These are phyloP conservation scores for Knoxdaviesia capensis DNA, from an alignment of 2,329 filamentous ascomycete species.

Conservation along the genomic window DNA sequence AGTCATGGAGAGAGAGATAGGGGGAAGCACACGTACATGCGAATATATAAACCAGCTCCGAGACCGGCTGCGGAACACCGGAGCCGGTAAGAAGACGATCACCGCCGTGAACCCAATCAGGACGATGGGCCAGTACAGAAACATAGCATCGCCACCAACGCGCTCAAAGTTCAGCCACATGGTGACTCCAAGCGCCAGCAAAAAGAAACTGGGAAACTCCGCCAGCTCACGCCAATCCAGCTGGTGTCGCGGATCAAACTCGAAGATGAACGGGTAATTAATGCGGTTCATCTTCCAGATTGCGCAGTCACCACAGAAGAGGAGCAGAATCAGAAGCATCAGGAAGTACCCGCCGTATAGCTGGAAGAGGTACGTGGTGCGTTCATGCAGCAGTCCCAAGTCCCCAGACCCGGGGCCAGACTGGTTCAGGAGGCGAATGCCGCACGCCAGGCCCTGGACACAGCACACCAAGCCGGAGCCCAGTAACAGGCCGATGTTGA, in stretches of 20 bases:
- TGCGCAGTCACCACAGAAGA: slow-evolving; percentile 75
- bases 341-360: slow-evolving; percentile 88
- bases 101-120: slow-evolving; percentile 48
- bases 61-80: slow-evolving; percentile 53
- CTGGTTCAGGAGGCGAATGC: slow-evolving; percentile 28
- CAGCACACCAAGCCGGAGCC: slow-evolving; percentile 47
- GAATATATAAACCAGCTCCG: slow-evolving; percentile 77
- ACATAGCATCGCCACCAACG: slow-evolving; percentile 46
- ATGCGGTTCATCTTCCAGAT: slow-evolving; percentile 72
- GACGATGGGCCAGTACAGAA: slow-evolving; percentile 70
- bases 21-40: slow-evolving; percentile 37
- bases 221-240: slow-evolving; percentile 79
- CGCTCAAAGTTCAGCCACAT: slow-evolving; percentile 78
- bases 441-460: slow-evolving; percentile 45
- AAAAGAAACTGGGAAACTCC: slow-evolving; percentile 71
- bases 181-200: slow-evolving; percentile 57
- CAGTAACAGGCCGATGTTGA: slow-evolving; percentile 43
- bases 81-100: slow-evolving; percentile 58
- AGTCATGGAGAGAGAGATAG: not conserved
- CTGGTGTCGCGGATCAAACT: slow-evolving; percentile 72
- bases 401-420: slow-evolving; percentile 15
- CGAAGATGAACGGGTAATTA: slow-evolving; percentile 94
- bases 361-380: slow-evolving; percentile 57
- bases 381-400: slow-evolving; percentile 16
- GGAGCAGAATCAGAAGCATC: slow-evolving; percentile 53